phyloP scores from a whole-genome alignment of 768 basidiomycete genomes.

The Pleurotus ostreatus region DNA sequence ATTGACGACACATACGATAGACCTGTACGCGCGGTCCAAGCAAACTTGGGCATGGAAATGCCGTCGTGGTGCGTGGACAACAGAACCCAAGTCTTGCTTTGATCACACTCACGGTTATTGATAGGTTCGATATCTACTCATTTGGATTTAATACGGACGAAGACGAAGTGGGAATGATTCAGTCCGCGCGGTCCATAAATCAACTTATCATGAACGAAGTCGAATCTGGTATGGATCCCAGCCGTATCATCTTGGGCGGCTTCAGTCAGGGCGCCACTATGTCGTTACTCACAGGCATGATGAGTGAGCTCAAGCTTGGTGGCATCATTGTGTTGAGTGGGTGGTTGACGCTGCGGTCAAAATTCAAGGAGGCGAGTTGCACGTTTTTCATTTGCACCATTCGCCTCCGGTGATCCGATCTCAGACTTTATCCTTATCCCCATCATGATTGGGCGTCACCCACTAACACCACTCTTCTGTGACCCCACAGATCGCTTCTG shows the following conservation, averaged over 20 bases:
- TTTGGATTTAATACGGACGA: slow-evolving; percentile 61
- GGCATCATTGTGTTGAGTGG: slow-evolving; percentile 74
- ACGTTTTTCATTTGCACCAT: not conserved
- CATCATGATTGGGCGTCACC: slow-evolving; percentile 2
- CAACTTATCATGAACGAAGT: slow-evolving; percentile 73
- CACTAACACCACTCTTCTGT: slow-evolving; percentile 1
- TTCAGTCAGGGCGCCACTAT: slow-evolving; percentile 87
- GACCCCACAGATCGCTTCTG: slow-evolving; percentile 53
- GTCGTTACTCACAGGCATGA: slow-evolving; percentile 72
- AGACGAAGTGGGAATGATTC: slow-evolving; percentile 75
- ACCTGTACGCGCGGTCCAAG: slow-evolving; percentile 59
- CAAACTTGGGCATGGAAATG: slow-evolving; percentile 72
- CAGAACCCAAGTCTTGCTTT: slow-evolving; percentile 1
- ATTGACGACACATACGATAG: slow-evolving; percentile 25
- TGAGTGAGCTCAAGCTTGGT: slow-evolving; percentile 59
- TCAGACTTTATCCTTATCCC: slow-evolving; percentile 2
- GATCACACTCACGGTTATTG: not conserved
- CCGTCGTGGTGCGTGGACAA: slow-evolving; percentile 61
- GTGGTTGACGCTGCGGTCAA: slow-evolving; percentile 68
- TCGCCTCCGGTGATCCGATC: slow-evolving; percentile 6
- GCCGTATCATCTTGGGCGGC: slow-evolving; percentile 80
- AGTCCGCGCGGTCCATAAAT: slow-evolving; percentile 57
- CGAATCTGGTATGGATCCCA: slow-evolving; percentile 60
- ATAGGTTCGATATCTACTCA: slow-evolving; percentile 74
- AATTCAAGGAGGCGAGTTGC: slow-evolving; percentile 57